phyloP scores from a whole-genome alignment of 2,329 filamentous ascomycete genomes.

The Tolypocladium album region DNA sequence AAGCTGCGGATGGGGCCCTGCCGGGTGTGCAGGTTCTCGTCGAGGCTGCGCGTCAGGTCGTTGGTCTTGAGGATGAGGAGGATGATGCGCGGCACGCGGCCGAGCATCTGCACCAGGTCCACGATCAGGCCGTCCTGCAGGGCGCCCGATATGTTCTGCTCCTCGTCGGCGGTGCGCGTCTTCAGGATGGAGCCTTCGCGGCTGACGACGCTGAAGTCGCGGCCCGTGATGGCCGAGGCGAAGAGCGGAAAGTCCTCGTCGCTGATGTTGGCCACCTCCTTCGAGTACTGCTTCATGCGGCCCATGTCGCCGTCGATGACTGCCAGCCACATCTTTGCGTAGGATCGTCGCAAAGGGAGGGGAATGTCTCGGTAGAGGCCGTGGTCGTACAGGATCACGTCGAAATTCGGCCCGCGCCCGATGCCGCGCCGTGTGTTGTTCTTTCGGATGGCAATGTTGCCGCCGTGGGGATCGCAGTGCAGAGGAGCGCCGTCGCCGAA shows the following conservation, averaged over 20 bases:
- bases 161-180: constrained; percentile 62
- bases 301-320: constrained; percentile 82
- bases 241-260: constrained; percentile 92
- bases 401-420: constrained; percentile 61
- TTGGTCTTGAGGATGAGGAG: constrained; percentile 96
- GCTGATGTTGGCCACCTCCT: constrained; percentile 78
- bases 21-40: constrained; percentile 76
- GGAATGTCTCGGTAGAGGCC: constrained; percentile 93
- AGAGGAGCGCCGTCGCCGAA: constrained; percentile 81
- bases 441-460: constrained; percentile 85
- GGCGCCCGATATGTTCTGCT: constrained; percentile 73
- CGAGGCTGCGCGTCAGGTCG: constrained; percentile 84
- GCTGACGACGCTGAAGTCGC: constrained; percentile 74
- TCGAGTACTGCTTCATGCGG: constrained; percentile 78
- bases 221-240: constrained; percentile 88
- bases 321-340: constrained; percentile 95
- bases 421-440: constrained; percentile 48
- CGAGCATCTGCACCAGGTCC: constrained; percentile 78
- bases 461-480: constrained; percentile 94
- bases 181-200: constrained; percentile 42
- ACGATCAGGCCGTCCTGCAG: constrained; percentile 82
- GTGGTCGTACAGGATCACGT: constrained; percentile 93
- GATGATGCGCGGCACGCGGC: constrained; percentile 83
- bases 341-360: constrained; percentile 63
- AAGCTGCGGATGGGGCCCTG: constrained; percentile 55